Evolutionary conservation across 768 basidiomycete species (phyloP), one percentile per base, ranked within the genome.

Genomic region (Collybia nuda): DNA sequence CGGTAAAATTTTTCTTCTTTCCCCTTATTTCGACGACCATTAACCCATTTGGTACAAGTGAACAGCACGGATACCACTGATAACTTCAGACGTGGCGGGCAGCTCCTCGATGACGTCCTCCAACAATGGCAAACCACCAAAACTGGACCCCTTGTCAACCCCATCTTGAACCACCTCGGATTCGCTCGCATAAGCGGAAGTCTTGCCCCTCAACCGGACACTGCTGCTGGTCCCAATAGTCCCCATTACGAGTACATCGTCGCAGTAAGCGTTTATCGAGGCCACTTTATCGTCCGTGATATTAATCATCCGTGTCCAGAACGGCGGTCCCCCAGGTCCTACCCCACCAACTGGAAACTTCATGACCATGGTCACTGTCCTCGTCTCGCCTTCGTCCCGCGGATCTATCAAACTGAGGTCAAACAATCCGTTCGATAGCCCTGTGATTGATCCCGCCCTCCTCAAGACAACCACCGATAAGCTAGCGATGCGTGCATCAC

Each of bases 191-290:
- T 72, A 7, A 58, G 62, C 6, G 35, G 11, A 44, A 54, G 19
- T 40, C 42, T 18, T 14, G 43, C 50, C 6, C 35, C 52, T 8
- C 28, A 26, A 17, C 49, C 32, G 14, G 68, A 73, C 48, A 67
- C 70, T 4, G 56, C 73, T 2, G 58, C 69, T 0, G 73, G 73
- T 0, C 60, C 61, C 4, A 50, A 59, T 11, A 60, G 67, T 0
- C 67, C 70, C 6, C 70, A 73, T 45, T 67, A 67, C 42, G 72
- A 74, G 40, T 44, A 69, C n/a, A 54, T 59, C 14, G 53, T 69
- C 32, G 51, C 58, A 11, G 70, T 72, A 42, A 32, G 32, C 14
- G 6, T 32, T 14, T 14, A 14, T 32, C 9, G 12, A 5, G 9
- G 14, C 12, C 6, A 11, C 14, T n/a, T n/a, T n/a, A 11, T 32